phyloP scores from a whole-genome alignment of 2,329 filamentous ascomycete species.

The Penicillium capsulatum region DNA sequence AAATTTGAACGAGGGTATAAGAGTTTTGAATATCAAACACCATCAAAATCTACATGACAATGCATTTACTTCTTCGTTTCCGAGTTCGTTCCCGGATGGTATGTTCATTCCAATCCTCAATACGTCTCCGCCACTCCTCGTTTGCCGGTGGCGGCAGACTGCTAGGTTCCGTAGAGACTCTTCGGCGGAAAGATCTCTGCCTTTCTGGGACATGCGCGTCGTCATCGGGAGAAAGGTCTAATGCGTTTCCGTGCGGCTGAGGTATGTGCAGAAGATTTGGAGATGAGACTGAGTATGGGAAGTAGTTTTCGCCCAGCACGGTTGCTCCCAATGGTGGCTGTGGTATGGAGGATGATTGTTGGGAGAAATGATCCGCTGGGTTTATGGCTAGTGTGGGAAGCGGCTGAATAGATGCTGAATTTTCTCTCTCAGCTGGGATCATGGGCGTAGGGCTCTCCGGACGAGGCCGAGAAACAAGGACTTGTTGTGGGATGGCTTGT shows the following conservation, averaged over 20 bases:
- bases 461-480: too few relatives aligned
- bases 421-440: not conserved
- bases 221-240: constrained; percentile 18
- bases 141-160: constrained; percentile 27
- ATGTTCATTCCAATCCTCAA: constrained; percentile 39
- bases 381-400: constrained; percentile 17
- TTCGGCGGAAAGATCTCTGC: constrained; percentile 23
- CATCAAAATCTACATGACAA: constrained; percentile 33
- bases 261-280: constrained; percentile 30
- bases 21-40: constrained; percentile 1
- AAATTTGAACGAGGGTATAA: constrained; percentile 17
- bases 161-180: constrained; percentile 33
- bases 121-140: constrained; percentile 37
- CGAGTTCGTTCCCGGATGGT: constrained; percentile 36
- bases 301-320: constrained; percentile 20
- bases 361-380: constrained; percentile 7
- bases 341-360: constrained; percentile 6
- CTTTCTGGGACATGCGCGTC: constrained; percentile 18
- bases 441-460: not conserved
- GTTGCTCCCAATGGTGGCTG: constrained; percentile 15
- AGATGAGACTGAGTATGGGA: constrained; percentile 33
- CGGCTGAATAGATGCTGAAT: constrained; percentile 1
- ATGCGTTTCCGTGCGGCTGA: constrained; percentile 17
- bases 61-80: constrained; percentile 34
- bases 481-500: not conserved